Base-by-base conservation (phyloP, 371 early-diverging fungal genomes). In the Lichtheimia hyalospora region DNA sequence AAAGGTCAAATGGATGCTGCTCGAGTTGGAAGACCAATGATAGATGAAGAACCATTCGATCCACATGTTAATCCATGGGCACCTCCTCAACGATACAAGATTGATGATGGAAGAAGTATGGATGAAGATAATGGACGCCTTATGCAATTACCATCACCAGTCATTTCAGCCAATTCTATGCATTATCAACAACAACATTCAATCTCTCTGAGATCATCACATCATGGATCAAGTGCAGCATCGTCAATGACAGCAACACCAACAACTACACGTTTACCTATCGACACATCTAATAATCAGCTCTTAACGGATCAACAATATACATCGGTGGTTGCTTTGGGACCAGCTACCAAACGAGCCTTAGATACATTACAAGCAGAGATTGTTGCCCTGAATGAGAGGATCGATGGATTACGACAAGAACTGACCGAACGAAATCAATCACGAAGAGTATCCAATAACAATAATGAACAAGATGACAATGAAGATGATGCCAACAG, bases 351-450 rank as follows among this genome's bases (percentile, higher is more conserved):
- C 1, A 74, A 77, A 57, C 57, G 66, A 21, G 77, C 77, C 15
- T 56, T 82, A 24, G 79, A 77, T 44, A 60, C 69, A 2, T 56
- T 79, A 18, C 75, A 82, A 39, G 50, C 67, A 7, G 77, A 82
- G 54, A 71, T 79, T 28, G 60, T 71, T 18, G 71, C 73, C 3
- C 55, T 82, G 53, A 79, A 79, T 58, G 79, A 77, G 49, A 62
- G 77, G 16, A 69, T 82, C 20, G 71, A 82, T 63, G 72, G 68
- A 2, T 46, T 79, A 14, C 64, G 72, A 55, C 68, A 68, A 34
- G 79, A 79, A 40, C 54, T 79, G 27, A 43, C 44, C 8, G 60
- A 60, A 15, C 60, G 60, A 10, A 51, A 52, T 27, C 52, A 39
- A 20, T 5, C 14, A 21, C 3, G n/a, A 21, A 5, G 46, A 46